phyloP scores from a whole-genome alignment of 2,329 filamentous ascomycete genomes.

The Sodiomyces alkalinus region DNA sequence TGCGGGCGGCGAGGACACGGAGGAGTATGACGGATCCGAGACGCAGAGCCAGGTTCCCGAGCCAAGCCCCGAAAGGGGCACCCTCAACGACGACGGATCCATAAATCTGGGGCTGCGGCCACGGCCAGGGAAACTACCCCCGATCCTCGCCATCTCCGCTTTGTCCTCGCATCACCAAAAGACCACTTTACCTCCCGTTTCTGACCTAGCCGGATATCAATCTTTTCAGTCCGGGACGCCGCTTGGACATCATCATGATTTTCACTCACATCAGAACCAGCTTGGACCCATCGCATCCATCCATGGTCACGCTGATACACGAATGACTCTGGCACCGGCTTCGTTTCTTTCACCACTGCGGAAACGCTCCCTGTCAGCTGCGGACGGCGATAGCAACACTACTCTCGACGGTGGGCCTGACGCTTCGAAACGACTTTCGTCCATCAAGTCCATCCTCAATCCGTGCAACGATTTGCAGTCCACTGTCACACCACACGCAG shows the following conservation, averaged over 20 bases:
- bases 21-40: conserved; percentile 33
- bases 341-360: conserved; percentile 43
- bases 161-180: conserved; percentile 24
- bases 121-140: conserved; percentile 27
- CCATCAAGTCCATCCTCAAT: conserved; percentile 64
- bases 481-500: conserved; percentile 9
- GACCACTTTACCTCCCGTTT: conserved; percentile 16
- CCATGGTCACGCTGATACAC: conserved; percentile 28
- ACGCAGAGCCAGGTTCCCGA: conserved; percentile 23
- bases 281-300: conserved; percentile 40
- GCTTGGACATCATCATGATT: conserved; percentile 21
- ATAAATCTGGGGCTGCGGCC: conserved; percentile 44
- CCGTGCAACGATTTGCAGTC: too few species aligned
- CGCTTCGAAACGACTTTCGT: conserved; percentile 48
- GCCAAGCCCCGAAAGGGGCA: conserved; percentile 33
- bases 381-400: conserved; percentile 33
- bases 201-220: conserved; percentile 36
- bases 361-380: conserved; percentile 53
- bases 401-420: conserved; percentile 25
- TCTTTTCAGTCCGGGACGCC: conserved; percentile 22
- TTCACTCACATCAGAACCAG: conserved; percentile 40
- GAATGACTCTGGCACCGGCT: conserved; percentile 43
- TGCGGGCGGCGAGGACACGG: conserved; percentile 21
- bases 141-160: conserved; percentile 31
- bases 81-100: conserved; percentile 47